Conservation (phyloP, 352 stramenopile species). For the Pythium pyrilobum region DNA sequence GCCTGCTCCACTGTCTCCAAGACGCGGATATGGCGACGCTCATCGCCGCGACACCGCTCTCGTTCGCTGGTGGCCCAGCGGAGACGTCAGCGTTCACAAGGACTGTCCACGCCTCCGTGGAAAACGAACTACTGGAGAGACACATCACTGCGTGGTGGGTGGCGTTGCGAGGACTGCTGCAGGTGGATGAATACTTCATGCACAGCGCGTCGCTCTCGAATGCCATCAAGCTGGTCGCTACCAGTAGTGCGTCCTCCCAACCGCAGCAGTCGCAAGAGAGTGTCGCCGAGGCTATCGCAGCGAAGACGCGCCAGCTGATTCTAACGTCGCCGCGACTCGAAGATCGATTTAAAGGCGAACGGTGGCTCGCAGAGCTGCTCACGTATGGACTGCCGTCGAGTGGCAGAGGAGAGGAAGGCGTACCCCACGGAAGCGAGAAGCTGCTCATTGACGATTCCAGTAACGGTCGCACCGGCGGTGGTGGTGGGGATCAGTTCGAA, state of each 20-base stretch:
- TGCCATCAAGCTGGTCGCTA: slow-evolving; percentile 18
- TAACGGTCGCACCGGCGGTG: too few relatives aligned
- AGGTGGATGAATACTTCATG: slow-evolving; percentile 39
- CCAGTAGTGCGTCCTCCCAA: not conserved
- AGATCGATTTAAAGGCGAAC: slow-evolving; percentile 38
- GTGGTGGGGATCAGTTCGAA: slow-evolving; percentile 26
- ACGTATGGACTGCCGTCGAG: not conserved
- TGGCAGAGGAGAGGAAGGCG: not conserved
- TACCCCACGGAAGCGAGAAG: not conserved
- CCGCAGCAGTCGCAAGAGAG: slow-evolving; percentile 5
- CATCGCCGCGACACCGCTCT: not conserved
- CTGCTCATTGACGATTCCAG: too few relatives aligned
- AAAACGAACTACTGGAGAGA: slow-evolving; percentile 28
- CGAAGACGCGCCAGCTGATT: slow-evolving; percentile 27
- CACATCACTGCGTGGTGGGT: slow-evolving; percentile 30
- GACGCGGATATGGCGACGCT: slow-evolving; percentile 2
- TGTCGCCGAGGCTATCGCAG: slow-evolving; percentile 22
- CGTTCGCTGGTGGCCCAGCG: not conserved
- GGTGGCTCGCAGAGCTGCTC: slow-evolving; percentile 49
- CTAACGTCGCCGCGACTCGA: slow-evolving; percentile 20
- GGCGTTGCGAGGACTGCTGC: slow-evolving; percentile 20
- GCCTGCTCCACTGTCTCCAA: slow-evolving; percentile 9
- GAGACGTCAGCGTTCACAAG: slow-evolving; percentile 19
- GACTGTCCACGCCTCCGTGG: slow-evolving; percentile 8
- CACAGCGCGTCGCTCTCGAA: slow-evolving; percentile 30